Conservation (phyloP, 345 rosid species). For the Lepidium africanum region DNA sequence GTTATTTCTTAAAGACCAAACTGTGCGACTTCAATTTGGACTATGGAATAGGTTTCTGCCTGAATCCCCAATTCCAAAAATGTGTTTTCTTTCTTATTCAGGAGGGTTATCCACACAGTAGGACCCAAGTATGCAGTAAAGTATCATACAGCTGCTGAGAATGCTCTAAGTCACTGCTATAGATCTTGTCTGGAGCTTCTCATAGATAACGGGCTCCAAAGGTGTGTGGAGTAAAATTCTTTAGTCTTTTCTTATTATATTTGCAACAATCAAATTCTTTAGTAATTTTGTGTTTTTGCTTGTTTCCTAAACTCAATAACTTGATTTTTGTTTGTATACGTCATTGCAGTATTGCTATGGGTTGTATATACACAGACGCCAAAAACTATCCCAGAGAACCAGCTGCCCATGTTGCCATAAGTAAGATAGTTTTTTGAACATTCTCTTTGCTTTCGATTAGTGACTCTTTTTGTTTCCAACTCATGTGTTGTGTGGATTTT, state of each 20-base stretch:
- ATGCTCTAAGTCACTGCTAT: slow-evolving; percentile 97
- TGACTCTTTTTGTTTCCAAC: not conserved
- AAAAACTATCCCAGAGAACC: slow-evolving; percentile 98
- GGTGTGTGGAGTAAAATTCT: slow-evolving; percentile 39
- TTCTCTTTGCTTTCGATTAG: not conserved
- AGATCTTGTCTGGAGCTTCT: slow-evolving; percentile 93
- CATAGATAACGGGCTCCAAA: slow-evolving; percentile 75
- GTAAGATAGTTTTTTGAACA: slow-evolving; percentile 41
- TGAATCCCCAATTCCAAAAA: not conserved
- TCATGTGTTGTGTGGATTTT: slow-evolving; percentile 18
- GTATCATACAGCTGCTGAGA: slow-evolving; percentile 98
- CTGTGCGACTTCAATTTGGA: not conserved
- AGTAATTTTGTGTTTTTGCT: not conserved
- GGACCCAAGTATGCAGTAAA: slow-evolving; percentile 97
- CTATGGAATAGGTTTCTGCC: not conserved
- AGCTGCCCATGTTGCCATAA: slow-evolving; percentile 97
- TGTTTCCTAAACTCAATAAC: slow-evolving; percentile 12
- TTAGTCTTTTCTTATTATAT: not conserved
- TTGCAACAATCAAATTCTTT: not conserved
- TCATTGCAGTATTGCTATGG: slow-evolving; percentile 80
- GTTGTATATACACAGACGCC: slow-evolving; percentile 85
- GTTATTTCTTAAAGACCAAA: not conserved
- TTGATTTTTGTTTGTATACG: slow-evolving; percentile 26
- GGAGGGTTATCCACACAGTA: slow-evolving; percentile 89
- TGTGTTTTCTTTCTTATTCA: slow-evolving; percentile 18